A percentile compares a stretch with the other conserved stretches of the same genome.
phyloP scores from a whole-genome alignment of 2,329 filamentous ascomycete species.

The Septoria petroselini region DNA sequence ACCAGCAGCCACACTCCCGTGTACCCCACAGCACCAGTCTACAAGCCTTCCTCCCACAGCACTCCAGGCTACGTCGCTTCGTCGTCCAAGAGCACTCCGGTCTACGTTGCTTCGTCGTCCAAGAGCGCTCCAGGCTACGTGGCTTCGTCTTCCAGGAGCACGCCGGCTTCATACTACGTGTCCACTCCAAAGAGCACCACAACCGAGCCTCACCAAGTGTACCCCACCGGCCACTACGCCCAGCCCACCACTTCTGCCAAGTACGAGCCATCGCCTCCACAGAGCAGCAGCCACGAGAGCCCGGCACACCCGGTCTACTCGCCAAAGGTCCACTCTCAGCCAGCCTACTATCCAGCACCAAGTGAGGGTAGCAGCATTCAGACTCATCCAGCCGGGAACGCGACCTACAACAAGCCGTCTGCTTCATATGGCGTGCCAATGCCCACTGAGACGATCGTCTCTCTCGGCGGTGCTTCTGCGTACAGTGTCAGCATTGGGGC shows the following conservation, averaged over 20 bases:
- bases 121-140: background rate
- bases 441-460: background rate
- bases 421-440: background rate
- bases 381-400: background rate
- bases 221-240: background rate
- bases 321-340: too few relatives aligned
- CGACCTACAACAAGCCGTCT: background rate
- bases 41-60: background rate
- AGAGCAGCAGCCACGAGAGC: too few relatives aligned
- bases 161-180: background rate
- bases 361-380: background rate
- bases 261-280: too few relatives aligned
- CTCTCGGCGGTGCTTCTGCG: background rate
- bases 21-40: background rate
- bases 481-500: conserved; percentile 2
- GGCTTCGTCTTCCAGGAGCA: background rate
- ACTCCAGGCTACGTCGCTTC: background rate
- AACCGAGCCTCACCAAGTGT: background rate
- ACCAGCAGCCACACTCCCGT: background rate
- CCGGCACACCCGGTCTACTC: too few relatives aligned
- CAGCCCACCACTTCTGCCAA: background rate
- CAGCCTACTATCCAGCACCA: background rate
- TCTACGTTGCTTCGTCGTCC: background rate
- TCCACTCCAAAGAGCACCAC: background rate
- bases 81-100: background rate